Percentiles rank a stretch among this genome's conserved stretches.
phyloP scores from a whole-genome alignment of 495 filamentous ascomycete species.

The Terfezia claveryi region DNA sequence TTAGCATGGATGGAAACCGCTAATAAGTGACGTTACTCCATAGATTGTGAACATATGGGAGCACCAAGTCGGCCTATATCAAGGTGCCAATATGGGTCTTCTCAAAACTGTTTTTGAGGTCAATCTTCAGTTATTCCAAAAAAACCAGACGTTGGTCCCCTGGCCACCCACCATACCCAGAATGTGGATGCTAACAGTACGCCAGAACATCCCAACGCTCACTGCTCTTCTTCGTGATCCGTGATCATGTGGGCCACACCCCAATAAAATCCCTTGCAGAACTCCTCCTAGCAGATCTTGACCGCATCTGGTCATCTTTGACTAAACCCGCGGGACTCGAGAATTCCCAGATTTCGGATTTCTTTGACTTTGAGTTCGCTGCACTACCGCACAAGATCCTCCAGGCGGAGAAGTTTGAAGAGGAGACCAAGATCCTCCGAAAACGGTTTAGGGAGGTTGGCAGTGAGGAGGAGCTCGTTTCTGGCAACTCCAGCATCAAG shows the following conservation, averaged over 20 bases:
- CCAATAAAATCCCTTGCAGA: conserved; percentile 70
- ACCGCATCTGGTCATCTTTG: conserved; percentile 73
- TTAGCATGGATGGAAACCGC: not conserved
- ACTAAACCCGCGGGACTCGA: conserved; percentile 80
- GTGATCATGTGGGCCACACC: conserved; percentile 81
- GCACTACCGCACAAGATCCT: conserved; percentile 91
- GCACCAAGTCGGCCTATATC: conserved; percentile 92
- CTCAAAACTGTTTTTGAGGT: conserved; percentile 98
- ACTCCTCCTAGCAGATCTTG: conserved; percentile 74
- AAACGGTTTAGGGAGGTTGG: conserved; percentile 64
- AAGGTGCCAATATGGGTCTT: conserved; percentile 95
- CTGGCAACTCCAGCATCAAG: not conserved
- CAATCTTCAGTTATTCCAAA: conserved; percentile 86
- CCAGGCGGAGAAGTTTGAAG: conserved; percentile 75
- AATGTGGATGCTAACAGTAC: conserved; percentile 12
- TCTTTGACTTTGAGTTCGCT: conserved; percentile 95
- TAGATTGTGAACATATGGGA: conserved; percentile 95
- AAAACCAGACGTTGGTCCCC: conserved; percentile 52
- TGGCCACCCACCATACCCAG: not conserved
- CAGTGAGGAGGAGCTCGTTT: conserved; percentile 33
- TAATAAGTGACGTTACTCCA: not conserved
- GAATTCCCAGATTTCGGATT: conserved; percentile 73
- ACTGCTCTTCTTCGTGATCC: conserved; percentile 94
- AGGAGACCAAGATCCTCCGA: conserved; percentile 57
- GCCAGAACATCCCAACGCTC: conserved; percentile 66